phyloP scores from a whole-genome alignment of 2,329 filamentous ascomycete species.

The Microdochium paspali region DNA sequence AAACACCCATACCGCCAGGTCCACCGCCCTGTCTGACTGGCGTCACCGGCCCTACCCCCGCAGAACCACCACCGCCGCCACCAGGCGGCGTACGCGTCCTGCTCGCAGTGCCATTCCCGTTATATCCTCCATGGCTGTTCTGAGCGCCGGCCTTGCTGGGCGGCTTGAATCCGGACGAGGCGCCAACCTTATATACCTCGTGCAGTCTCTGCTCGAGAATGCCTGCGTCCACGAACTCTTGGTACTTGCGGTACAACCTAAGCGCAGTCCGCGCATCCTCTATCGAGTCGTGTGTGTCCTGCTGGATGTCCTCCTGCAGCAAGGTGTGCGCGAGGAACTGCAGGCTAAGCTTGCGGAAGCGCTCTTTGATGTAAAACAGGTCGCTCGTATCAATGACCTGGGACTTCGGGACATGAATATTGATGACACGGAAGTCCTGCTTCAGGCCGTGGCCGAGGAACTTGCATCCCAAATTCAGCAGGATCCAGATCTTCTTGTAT shows the following conservation, averaged over 20 bases:
- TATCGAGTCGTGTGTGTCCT: slow-evolving; percentile 87
- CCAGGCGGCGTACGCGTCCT: background rate
- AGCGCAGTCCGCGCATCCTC: slow-evolving; percentile 90
- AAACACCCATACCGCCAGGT: background rate
- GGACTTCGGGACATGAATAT: slow-evolving; percentile 83
- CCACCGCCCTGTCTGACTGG: background rate
- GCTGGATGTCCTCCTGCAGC: slow-evolving; percentile 88
- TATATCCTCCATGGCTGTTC: too few relatives aligned
- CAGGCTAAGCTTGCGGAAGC: slow-evolving; percentile 78
- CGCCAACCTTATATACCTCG: slow-evolving; percentile 68
- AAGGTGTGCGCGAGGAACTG: slow-evolving; percentile 88
- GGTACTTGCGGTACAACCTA: slow-evolving; percentile 79
- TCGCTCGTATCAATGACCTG: slow-evolving; percentile 95
- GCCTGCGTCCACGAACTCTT: slow-evolving; percentile 80
- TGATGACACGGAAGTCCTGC: slow-evolving; percentile 95
- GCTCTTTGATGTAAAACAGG: slow-evolving; percentile 73
- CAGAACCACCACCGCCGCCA: background rate
- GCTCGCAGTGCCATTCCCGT: background rate
- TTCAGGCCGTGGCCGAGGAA: slow-evolving; percentile 92
- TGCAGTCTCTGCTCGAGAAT: slow-evolving; percentile 75
- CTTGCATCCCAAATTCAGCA: slow-evolving; percentile 86
- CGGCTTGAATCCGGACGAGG: slow-evolving; percentile 47
- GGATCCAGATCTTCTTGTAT: slow-evolving; percentile 96
- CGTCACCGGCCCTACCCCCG: background rate
- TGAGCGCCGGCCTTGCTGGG: slow-evolving; percentile 25